These are phyloP conservation scores for Kalmusia sp. DNA, from an alignment of 2,329 filamentous ascomycete species.

Conservation along the genomic window DNA sequence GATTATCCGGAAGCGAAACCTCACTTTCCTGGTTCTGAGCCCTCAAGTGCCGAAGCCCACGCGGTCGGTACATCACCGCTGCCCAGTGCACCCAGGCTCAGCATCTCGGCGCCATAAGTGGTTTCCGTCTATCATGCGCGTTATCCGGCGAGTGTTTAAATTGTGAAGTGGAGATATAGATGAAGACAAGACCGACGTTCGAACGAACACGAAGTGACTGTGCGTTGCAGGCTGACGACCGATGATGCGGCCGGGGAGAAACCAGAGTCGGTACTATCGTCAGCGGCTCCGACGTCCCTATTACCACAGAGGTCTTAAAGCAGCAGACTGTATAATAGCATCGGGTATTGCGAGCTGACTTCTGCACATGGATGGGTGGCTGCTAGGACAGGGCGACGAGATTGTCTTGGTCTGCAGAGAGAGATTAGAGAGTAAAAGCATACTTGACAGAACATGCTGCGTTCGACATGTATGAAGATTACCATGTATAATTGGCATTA, in stretches of 20 bases:
- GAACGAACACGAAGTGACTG: background rate
- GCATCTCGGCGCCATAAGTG: background rate
- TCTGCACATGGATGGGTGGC: slow-evolving; percentile 1
- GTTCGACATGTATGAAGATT: no score
- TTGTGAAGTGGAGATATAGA: background rate
- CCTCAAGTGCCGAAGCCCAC: background rate
- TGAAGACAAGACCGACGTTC: slow-evolving; percentile 1
- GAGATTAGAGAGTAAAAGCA: background rate
- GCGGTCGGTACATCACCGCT: background rate
- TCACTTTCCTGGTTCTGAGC: background rate
- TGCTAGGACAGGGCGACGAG: no score
- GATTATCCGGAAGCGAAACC: slow-evolving; percentile 7
- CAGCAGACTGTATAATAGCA: background rate
- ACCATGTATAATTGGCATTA: slow-evolving; percentile 19
- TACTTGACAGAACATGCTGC: background rate
- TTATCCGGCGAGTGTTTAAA: background rate
- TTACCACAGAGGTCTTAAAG: background rate
- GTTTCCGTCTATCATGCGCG: background rate
- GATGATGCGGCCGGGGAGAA: background rate
- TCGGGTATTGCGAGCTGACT: background rate
- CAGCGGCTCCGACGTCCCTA: background rate
- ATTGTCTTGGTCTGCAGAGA: background rate
- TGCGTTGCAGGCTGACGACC: slow-evolving; percentile 4
- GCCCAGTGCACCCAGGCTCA: background rate
- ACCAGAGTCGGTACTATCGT: background rate